These are phyloP conservation scores for Calonectria montana DNA, from an alignment of 2,329 filamentous ascomycete species.

Conservation along the genomic window DNA sequence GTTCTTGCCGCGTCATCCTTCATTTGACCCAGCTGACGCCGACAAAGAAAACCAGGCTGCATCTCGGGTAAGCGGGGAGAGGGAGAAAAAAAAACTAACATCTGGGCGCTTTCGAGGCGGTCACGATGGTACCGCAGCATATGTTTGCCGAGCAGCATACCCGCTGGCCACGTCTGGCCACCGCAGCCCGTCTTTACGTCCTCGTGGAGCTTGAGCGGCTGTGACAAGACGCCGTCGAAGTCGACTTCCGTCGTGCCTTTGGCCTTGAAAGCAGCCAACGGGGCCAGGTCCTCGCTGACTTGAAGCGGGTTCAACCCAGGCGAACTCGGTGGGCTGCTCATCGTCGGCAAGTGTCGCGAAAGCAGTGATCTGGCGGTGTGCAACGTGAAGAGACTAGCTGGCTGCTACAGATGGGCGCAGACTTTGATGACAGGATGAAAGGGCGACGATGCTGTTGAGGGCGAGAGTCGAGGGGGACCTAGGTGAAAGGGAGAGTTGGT, in stretches of 20 bases:
- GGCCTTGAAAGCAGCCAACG: slow-evolving; percentile 68
- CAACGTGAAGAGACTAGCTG: neutral
- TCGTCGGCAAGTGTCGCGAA: slow-evolving; percentile 20
- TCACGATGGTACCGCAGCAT: slow-evolving; percentile 79
- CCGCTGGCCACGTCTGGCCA: slow-evolving; percentile 94
- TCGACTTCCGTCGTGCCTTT: slow-evolving; percentile 64
- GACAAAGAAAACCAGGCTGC: neutral
- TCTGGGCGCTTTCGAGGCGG: slow-evolving; percentile 73
- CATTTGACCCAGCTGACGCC: slow-evolving; percentile 5
- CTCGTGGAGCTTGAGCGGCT: slow-evolving; percentile 81
- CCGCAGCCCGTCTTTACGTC: slow-evolving; percentile 91
- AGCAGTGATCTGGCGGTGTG: neutral
- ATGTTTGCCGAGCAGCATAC: slow-evolving; percentile 88
- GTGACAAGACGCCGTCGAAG: slow-evolving; percentile 79
- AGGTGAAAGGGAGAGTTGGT: neutral
- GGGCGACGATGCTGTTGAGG: neutral
- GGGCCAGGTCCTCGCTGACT: slow-evolving; percentile 67
- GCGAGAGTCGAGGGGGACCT: neutral
- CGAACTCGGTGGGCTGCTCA: slow-evolving; percentile 56
- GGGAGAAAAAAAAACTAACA: slow-evolving; percentile 61
- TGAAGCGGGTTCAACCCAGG: slow-evolving; percentile 62
- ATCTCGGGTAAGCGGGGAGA: neutral
- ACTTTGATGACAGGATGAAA: neutral
- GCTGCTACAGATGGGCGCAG: neutral
- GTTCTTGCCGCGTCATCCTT: slow-evolving; percentile 4